Conservation (phyloP, 140 eudicot genomes). For the Stevia rebaudiana region DNA sequence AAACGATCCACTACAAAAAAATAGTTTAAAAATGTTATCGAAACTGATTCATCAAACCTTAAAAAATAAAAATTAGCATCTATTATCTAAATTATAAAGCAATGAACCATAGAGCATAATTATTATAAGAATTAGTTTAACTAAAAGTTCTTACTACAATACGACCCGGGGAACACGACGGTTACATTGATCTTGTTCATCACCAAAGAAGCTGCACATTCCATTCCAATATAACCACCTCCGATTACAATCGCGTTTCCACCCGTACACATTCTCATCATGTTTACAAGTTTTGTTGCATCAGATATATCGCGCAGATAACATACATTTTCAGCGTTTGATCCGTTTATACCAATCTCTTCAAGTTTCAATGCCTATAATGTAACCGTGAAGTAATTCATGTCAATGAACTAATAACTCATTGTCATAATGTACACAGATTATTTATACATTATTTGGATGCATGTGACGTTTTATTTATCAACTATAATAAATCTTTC, state of each 20-base stretch:
- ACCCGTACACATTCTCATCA: conserved; percentile 51
- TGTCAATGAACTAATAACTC: conserved; percentile 3
- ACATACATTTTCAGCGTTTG: conserved; percentile 86
- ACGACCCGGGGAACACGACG: conserved; percentile 83
- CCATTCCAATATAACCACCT: conserved; percentile 99
- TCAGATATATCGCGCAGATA: conserved; percentile 82
- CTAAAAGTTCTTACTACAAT: conserved; percentile 53
- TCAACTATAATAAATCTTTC: too few species aligned
- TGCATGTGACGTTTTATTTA: too few species aligned
- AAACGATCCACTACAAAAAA: conserved; percentile 68
- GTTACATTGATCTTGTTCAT: conserved; percentile 75
- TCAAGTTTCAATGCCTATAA: conserved; percentile 84
- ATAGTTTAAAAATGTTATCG: not conserved
- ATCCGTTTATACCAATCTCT: conserved; percentile 83
- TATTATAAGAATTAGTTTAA: not conserved
- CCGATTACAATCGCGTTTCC: conserved; percentile 88
- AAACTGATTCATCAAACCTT: not conserved
- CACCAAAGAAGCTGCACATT: conserved; percentile 95
- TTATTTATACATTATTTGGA: too few species aligned
- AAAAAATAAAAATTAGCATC: not conserved
- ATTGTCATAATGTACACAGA: not conserved
- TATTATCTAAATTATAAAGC: not conserved
- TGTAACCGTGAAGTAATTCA: not conserved
- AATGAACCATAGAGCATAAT: not conserved
- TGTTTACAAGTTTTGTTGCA: conserved; percentile 69